Evolutionary conservation across 192 early-diverging fungal species (phyloP).

Genomic region (Irineochytrium annulatum): DNA sequence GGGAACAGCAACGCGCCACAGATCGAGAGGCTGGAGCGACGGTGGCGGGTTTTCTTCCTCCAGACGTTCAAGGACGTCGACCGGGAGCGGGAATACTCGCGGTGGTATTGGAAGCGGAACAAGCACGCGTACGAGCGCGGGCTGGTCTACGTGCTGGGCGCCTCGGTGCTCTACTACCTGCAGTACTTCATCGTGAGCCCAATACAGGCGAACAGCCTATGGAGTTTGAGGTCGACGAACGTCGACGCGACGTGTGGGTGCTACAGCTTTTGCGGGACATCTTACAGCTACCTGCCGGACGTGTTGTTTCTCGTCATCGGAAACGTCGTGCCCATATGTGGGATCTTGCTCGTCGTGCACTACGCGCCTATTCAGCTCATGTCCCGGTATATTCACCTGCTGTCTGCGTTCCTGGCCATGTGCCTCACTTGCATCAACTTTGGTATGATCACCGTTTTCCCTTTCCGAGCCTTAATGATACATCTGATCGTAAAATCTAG

Average conservation of each 20-base stretch:
- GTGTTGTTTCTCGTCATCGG: constrained; percentile 1
- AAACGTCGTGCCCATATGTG: background rate
- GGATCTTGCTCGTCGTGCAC: background rate
- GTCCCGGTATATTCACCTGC: constrained; percentile 10
- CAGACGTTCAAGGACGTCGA: constrained; percentile 5
- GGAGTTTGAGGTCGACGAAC: background rate
- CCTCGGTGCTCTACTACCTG: background rate
- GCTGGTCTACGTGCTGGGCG: background rate
- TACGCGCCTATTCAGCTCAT: background rate
- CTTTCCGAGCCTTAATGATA: no score
- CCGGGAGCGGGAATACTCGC: constrained; percentile 10
- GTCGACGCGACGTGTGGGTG: background rate
- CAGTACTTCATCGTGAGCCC: constrained; percentile 2
- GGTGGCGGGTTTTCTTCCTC: background rate
- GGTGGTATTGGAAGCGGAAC: constrained; percentile 16
- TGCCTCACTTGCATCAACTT: constrained; percentile 15
- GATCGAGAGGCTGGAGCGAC: no score
- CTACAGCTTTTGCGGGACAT: background rate
- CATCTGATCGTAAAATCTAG: background rate
- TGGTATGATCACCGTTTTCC: constrained; percentile 2
- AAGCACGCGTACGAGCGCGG: background rate
- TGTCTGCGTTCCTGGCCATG: constrained; percentile 18
- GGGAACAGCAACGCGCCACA: no score
- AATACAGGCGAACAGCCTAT: constrained; percentile 8
- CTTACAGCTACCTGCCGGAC: background rate